Conservation (phyloP, 2,329 filamentous ascomycete species). For the Apiospora saccharicola region DNA sequence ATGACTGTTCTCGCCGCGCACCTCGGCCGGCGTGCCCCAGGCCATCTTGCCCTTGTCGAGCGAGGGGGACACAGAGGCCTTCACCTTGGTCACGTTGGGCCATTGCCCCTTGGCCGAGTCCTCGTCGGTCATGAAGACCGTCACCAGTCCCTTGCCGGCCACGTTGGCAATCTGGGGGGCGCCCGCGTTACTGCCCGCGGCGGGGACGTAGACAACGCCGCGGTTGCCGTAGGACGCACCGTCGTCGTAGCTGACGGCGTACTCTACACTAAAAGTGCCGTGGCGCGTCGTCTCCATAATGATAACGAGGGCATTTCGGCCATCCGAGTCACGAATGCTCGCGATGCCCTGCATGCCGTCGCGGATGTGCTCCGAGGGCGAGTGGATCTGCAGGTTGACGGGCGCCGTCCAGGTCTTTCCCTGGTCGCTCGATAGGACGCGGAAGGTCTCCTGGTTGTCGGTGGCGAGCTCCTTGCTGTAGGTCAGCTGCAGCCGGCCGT, state of each 20-base stretch:
- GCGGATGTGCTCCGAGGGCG: slow-evolving; percentile 39
- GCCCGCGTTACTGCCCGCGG: slow-evolving; percentile 43
- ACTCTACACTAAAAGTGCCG: slow-evolving; percentile 44
- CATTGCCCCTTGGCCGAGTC: slow-evolving; percentile 33
- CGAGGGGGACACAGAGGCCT: slow-evolving; percentile 34
- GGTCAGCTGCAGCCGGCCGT: slow-evolving; percentile 48
- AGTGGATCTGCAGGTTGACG: slow-evolving; percentile 41
- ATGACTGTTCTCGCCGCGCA: slow-evolving; percentile 24
- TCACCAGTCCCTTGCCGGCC: slow-evolving; percentile 43
- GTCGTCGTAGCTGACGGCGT: slow-evolving; percentile 47
- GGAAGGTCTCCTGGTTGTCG: slow-evolving; percentile 52
- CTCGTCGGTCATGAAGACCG: slow-evolving; percentile 50
- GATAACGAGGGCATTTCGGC: slow-evolving; percentile 46
- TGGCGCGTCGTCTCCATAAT: slow-evolving; percentile 47
- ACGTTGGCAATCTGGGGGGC: slow-evolving; percentile 46
- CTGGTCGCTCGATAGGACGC: slow-evolving; percentile 45
- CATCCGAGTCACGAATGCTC: slow-evolving; percentile 39
- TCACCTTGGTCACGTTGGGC: slow-evolving; percentile 50
- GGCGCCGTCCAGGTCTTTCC: slow-evolving; percentile 47
- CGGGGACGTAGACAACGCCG: slow-evolving; percentile 43
- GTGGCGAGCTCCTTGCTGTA: slow-evolving; percentile 50
- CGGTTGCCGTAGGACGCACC: slow-evolving; percentile 44
- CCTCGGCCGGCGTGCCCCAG: slow-evolving; percentile 33
- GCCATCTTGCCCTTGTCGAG: slow-evolving; percentile 30
- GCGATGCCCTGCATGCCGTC: slow-evolving; percentile 49